Evolutionary conservation across 2,329 filamentous ascomycete species (phyloP).

Genomic region (Pleomassaria siparia): DNA sequence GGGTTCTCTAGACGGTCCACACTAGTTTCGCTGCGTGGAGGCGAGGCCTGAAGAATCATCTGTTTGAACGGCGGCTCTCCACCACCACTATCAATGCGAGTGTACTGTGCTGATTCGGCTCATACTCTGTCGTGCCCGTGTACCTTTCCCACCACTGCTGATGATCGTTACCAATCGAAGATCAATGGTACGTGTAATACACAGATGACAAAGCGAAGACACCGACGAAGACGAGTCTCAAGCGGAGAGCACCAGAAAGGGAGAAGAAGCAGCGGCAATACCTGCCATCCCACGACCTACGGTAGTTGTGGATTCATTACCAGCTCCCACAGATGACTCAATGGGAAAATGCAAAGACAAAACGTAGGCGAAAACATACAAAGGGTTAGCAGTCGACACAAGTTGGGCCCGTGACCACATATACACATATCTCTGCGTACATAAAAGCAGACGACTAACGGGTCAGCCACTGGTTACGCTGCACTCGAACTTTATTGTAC

Average conservation of each 20-base stretch:
- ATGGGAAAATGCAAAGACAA: background rate
- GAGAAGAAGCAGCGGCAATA: background rate
- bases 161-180: background rate
- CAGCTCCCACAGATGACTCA: background rate
- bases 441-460: background rate
- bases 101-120: background rate
- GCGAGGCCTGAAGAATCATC: background rate
- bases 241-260: background rate
- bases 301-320: background rate
- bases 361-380: background rate
- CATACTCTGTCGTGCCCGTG: background rate
- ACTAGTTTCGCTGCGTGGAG: constrained; percentile 1
- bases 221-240: background rate
- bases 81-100: background rate
- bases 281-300: background rate
- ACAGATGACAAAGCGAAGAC: background rate
- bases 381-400: background rate
- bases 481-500: background rate
- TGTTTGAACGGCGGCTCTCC: background rate
- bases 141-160: background rate
- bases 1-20: background rate
- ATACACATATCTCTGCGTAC: background rate
- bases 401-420: background rate
- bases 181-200: background rate
- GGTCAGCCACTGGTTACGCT: background rate